Evolutionary conservation across 2,329 filamentous ascomycete species (phyloP), one percentile per base, ranked within the genome.

Genomic region (Aureobasidium sp.): DNA sequence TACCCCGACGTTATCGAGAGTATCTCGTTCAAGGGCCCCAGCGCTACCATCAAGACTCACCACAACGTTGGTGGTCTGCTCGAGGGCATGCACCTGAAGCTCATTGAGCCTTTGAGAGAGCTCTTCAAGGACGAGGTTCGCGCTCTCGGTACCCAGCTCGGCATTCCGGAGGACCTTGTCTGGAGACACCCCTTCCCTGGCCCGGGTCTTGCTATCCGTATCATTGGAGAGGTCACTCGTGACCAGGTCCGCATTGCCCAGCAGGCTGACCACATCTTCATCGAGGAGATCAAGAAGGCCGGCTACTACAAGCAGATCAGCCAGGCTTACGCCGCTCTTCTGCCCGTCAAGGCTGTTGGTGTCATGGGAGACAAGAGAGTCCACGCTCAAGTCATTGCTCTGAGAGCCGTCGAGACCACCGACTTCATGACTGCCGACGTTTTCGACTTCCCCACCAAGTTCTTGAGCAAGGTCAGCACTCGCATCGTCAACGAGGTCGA

Each of bases 101-200:
- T 90, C 37, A 88, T 94, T 63, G 89, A 95, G 75, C 89, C 89
- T 1, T 82, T 94, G 0, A 80, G 88, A 45, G 85, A 89, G 69
- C 78, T 94, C 31, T 93, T 92, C 81, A 94, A 94, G 73, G 88
- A 94, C 67, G 89, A 94, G 75, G 89, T 90, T 27, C 81, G 88
- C 61, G 75, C 80, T 64, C 75, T 92, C 4, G 88, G 89, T 35
- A 83, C 82, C 17, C 78, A 88, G 63, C 78, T 92, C 3, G 84
- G 85, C 27, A 89, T 92, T 61, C 80, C 84, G 53, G 80, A 88
- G 63, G 82, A 89, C n/a, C 83, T 93, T 8, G 85, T 93, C 59
- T 88, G 85, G 83, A 79, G 89, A 33, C 88, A 91, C 69, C 87
- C 88, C 25, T 91, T 90, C 79, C 87, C 87, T 0, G 88, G 88